These are phyloP conservation scores for Thalassiosira hispida DNA, from an alignment of 352 stramenopile species.

Conservation along the genomic window DNA sequence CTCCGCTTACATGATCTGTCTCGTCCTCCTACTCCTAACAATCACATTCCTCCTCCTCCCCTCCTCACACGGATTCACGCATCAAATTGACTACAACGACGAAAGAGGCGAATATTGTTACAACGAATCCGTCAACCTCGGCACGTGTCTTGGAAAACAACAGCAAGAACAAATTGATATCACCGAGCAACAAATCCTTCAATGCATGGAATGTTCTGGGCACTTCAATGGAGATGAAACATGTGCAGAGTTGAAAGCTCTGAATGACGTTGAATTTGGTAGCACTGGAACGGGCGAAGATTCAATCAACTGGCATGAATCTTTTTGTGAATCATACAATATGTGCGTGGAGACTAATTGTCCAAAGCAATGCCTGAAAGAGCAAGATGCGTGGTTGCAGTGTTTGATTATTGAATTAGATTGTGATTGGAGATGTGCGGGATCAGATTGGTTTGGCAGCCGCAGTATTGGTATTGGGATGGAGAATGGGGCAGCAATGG, in stretches of 20 bases:
- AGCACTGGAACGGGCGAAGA: slow-evolving; percentile 28
- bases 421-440: slow-evolving; percentile 33
- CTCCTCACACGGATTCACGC: neutral
- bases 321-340: slow-evolving; percentile 58
- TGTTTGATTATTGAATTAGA: slow-evolving; percentile 25
- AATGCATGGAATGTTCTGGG: slow-evolving; percentile 26
- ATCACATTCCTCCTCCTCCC: neutral
- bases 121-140: slow-evolving; percentile 35
- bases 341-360: slow-evolving; percentile 31
- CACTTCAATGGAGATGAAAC: slow-evolving; percentile 8
- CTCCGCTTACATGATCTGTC: neutral
- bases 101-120: slow-evolving; percentile 27
- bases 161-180: neutral
- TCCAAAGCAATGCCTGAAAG: slow-evolving; percentile 22
- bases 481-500: neutral
- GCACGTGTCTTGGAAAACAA: slow-evolving; percentile 24
- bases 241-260: slow-evolving; percentile 13
- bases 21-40: neutral
- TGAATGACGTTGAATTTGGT: slow-evolving; percentile 33
- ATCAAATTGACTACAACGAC: slow-evolving; percentile 22
- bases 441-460: neutral
- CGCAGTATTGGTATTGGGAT: neutral
- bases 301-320: slow-evolving; percentile 46
- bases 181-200: slow-evolving; percentile 10
- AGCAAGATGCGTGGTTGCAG: slow-evolving; percentile 28